Percentiles rank a stretch among this genome's conserved stretches.
Evolutionary conservation across 1,139 yeast genomes (phyloP).

Genomic region (Yamadazyma epiphylla): DNA sequence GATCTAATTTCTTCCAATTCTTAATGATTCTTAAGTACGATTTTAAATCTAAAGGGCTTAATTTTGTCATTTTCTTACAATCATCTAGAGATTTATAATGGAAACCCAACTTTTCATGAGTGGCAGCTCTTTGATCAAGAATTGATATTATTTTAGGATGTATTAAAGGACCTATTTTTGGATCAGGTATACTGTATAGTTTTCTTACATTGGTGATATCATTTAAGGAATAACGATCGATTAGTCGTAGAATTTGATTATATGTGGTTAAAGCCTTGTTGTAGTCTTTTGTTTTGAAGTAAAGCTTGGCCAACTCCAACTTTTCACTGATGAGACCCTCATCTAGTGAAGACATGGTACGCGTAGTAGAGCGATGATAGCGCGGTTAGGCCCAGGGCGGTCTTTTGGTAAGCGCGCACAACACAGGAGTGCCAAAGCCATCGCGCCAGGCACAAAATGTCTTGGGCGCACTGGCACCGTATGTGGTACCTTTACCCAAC

Average conservation of each 20-base stretch:
- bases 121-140: slow-evolving; percentile 56
- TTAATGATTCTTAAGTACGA: slow-evolving; percentile 58
- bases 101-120: slow-evolving; percentile 48
- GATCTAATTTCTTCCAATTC: slow-evolving; percentile 26
- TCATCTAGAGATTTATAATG: slow-evolving; percentile 41
- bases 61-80: slow-evolving; percentile 34
- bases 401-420: too few relatives aligned
- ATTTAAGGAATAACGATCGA: slow-evolving; percentile 12
- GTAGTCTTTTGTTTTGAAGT: slow-evolving; percentile 28
- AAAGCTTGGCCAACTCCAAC: slow-evolving; percentile 26
- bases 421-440: too few relatives aligned
- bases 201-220: slow-evolving; percentile 18
- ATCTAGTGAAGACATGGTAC: too few relatives aligned
- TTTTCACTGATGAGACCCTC: slow-evolving; percentile 25
- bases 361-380: too few relatives aligned
- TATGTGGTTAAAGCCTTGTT: slow-evolving; percentile 24
- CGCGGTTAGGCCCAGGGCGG: background rate
- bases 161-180: slow-evolving; percentile 24
- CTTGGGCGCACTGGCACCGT: too few relatives aligned
- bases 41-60: slow-evolving; percentile 56
- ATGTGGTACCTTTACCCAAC: too few relatives aligned
- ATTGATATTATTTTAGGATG: slow-evolving; percentile 21
- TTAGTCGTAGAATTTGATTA: slow-evolving; percentile 15
- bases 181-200: slow-evolving; percentile 19
- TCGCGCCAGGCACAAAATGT: too few relatives aligned